Percentiles rank a stretch among this genome's conserved stretches.
Conservation (phyloP, 169 alveolate genomes). For the Plasmodium knowlesi region DNA sequence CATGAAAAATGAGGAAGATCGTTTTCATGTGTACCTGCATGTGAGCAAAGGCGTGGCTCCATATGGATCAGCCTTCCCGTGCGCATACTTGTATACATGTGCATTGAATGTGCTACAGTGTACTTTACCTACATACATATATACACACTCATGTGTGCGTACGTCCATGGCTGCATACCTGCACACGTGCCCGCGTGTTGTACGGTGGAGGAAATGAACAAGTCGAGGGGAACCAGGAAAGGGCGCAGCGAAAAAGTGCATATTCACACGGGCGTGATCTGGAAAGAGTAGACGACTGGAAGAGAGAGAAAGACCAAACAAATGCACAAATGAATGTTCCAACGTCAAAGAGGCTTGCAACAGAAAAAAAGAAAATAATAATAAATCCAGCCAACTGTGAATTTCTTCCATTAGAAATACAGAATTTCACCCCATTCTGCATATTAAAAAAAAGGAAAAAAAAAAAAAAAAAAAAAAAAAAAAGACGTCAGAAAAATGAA, state of each 20-base stretch:
- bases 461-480: neutral
- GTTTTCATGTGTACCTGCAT: neutral
- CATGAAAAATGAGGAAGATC: conserved; percentile 10
- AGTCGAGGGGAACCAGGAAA: neutral
- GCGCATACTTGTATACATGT: neutral
- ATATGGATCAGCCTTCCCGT: neutral
- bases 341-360: neutral
- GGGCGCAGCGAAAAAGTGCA: neutral
- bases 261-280: neutral
- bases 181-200: neutral
- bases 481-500: conserved; percentile 2
- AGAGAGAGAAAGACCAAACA: neutral
- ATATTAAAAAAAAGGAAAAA: neutral
- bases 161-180: neutral
- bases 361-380: neutral
- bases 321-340: neutral
- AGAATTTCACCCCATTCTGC: neutral
- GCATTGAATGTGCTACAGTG: neutral
- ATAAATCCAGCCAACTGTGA: neutral
- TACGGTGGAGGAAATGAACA: neutral
- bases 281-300: neutral
- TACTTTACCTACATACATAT: neutral
- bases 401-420: neutral
- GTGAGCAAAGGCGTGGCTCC: neutral
- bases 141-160: neutral